Conservation (phyloP, 106 monocot species). For the Allium cepa region DNA sequence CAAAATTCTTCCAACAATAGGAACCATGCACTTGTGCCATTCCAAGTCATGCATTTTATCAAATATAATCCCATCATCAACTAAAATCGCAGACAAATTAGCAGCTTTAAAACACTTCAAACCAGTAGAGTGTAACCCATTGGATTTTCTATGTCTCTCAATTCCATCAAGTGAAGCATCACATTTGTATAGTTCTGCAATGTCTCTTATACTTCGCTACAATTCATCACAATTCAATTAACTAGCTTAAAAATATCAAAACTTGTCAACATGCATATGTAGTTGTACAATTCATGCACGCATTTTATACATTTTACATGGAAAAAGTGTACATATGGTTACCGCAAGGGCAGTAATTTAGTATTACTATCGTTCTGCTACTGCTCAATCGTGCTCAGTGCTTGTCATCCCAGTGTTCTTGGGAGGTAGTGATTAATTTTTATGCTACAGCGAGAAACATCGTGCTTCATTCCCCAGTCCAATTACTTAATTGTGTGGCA, state of each 20-base stretch:
- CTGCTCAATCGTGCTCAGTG: too few species aligned
- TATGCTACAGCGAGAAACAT: too few species aligned
- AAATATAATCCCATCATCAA: conserved; percentile 83
- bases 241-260: background rate
- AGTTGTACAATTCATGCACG: too few species aligned
- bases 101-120: conserved; percentile 78
- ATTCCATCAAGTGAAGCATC: conserved; percentile 47
- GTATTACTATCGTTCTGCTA: too few species aligned
- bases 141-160: conserved; percentile 45
- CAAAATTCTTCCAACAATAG: conserved; percentile 76
- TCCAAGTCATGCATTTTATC: conserved; percentile 89
- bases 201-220: conserved; percentile 86
- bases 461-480: too few species aligned
- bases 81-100: conserved; percentile 62
- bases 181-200: conserved; percentile 68
- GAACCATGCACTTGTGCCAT: conserved; percentile 58
- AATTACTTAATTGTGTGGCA: too few species aligned
- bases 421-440: too few species aligned
- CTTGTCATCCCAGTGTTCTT: too few species aligned
- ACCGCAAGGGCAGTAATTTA: too few species aligned
- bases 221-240: background rate
- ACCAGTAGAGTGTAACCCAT: conserved; percentile 41
- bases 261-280: too few species aligned
- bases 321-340: too few species aligned
- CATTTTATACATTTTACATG: too few species aligned